Percentiles rank a stretch among this genome's conserved stretches.
Conservation (phyloP, 352 stramenopile genomes). For the Phytopythium helicoides region DNA sequence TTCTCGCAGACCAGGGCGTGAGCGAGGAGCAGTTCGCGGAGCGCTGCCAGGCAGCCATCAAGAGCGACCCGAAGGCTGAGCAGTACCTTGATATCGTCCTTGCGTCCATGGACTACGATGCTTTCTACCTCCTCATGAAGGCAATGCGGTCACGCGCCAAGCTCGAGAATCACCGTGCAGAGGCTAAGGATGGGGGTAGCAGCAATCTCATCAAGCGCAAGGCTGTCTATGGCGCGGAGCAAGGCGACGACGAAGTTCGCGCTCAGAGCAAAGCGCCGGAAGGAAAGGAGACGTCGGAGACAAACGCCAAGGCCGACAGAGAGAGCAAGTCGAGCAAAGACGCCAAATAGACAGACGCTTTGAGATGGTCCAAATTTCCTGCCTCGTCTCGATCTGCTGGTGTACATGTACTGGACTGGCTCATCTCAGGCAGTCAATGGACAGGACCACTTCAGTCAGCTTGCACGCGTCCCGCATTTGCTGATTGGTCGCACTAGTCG, state of each 20-base stretch:
- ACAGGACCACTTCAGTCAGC: slow-evolving; percentile 4
- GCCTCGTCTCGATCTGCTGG: too few species aligned
- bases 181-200: slow-evolving; percentile 25
- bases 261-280: slow-evolving; percentile 17
- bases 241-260: slow-evolving; percentile 22
- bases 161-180: slow-evolving; percentile 30
- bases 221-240: slow-evolving; percentile 21
- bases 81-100: slow-evolving; percentile 76
- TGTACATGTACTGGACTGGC: too few species aligned
- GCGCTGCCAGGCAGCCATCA: slow-evolving; percentile 51
- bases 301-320: too few species aligned
- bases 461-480: too few species aligned
- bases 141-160: slow-evolving; percentile 55
- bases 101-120: slow-evolving; percentile 77
- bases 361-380: too few species aligned
- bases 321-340: too few species aligned
- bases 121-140: slow-evolving; percentile 75
- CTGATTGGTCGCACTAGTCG: too few species aligned
- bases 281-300: too few species aligned
- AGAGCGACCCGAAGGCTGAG: slow-evolving; percentile 52
- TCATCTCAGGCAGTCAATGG: neutral
- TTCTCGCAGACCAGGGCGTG: slow-evolving; percentile 42
- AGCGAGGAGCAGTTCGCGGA: slow-evolving; percentile 59
- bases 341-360: too few species aligned
- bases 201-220: slow-evolving; percentile 18